These are phyloP conservation scores for Ophiostoma quercus DNA, from an alignment of 2,329 filamentous ascomycete genomes.

Conservation along the genomic window DNA sequence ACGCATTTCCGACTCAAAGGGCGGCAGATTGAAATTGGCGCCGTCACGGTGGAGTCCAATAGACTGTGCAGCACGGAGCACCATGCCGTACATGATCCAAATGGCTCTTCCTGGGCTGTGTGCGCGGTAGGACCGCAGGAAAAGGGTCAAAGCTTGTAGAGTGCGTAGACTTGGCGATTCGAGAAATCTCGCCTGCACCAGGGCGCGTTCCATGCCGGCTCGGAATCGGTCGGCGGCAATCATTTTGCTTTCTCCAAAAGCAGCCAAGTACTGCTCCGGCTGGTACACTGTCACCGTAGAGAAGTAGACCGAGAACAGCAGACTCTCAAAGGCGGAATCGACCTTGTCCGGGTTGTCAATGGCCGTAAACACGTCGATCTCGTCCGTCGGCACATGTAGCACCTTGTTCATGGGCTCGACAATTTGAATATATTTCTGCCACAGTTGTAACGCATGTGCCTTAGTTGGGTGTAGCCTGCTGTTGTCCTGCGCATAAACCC, in stretches of 20 bases:
- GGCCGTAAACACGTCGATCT: constrained; percentile 27
- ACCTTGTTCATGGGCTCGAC: constrained; percentile 28
- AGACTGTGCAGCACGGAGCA: constrained; percentile 27
- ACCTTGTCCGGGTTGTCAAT: constrained; percentile 23
- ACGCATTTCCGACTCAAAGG: constrained; percentile 31
- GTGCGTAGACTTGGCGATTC: constrained; percentile 26
- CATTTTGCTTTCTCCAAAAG: constrained; percentile 27
- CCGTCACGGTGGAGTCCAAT: constrained; percentile 30
- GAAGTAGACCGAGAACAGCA: constrained; percentile 29
- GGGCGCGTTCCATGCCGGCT: constrained; percentile 26
- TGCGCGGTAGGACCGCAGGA: constrained; percentile 24
- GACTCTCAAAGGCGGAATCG: constrained; percentile 21
- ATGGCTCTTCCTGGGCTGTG: constrained; percentile 25
- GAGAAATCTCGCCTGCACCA: constrained; percentile 28
- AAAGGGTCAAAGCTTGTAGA: constrained; percentile 27
- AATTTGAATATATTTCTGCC: constrained; percentile 26
- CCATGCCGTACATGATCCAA: constrained; percentile 28
- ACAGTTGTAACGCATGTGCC: constrained; percentile 26
- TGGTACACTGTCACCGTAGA: constrained; percentile 24
- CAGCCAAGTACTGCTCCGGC: constrained; percentile 23
- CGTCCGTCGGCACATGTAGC: constrained; percentile 28
- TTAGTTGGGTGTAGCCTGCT: constrained; percentile 24
- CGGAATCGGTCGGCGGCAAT: constrained; percentile 24
- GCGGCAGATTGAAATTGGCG: constrained; percentile 40
- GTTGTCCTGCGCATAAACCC: background rate